Conservation (phyloP, 345 rosid species). For the Eucalyptus urophylla region DNA sequence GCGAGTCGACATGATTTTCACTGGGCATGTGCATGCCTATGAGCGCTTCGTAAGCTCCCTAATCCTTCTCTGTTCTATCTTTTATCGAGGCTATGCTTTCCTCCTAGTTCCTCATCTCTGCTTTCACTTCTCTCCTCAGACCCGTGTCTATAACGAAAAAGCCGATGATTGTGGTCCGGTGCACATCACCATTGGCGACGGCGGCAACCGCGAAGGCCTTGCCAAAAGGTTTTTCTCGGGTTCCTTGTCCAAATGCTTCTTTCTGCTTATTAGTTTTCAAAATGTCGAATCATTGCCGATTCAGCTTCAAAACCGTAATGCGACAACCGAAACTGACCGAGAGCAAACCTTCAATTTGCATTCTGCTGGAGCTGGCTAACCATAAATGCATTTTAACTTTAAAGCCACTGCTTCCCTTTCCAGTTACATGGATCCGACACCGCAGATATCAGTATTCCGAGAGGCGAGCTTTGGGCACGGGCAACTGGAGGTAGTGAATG, state of each 20-base stretch:
- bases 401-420: background rate
- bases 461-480: constrained; percentile 91
- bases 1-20: constrained; percentile 58
- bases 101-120: background rate
- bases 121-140: constrained; percentile 6
- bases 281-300: background rate
- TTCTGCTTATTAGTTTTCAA: background rate
- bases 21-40: constrained; percentile 89
- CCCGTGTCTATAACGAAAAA: constrained; percentile 40
- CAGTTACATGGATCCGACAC: constrained; percentile 34
- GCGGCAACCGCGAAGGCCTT: constrained; percentile 74
- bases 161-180: constrained; percentile 48
- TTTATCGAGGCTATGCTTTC: background rate
- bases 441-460: constrained; percentile 39
- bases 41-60: constrained; percentile 66
- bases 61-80: background rate
- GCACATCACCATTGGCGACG: constrained; percentile 64
- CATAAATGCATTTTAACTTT: background rate
- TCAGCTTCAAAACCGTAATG: background rate
- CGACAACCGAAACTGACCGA: background rate
- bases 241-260: background rate
- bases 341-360: background rate
- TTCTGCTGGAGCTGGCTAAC: background rate
- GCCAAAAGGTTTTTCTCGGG: constrained; percentile 2
- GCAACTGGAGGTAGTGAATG: constrained; percentile 46